phyloP scores from a whole-genome alignment of 257 asterid species.

The Coffea canephora region DNA sequence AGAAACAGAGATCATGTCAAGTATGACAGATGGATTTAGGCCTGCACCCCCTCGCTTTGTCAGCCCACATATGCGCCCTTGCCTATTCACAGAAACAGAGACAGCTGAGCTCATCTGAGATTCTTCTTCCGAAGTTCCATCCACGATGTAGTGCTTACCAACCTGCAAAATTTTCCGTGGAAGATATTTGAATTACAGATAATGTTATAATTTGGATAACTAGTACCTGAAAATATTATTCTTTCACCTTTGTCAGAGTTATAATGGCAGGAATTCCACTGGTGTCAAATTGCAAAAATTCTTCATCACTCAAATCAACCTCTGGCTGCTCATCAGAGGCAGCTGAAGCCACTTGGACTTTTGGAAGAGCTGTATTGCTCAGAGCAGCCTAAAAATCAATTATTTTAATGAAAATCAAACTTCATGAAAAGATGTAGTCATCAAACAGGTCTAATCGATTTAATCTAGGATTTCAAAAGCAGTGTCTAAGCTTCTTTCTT shows the following conservation, averaged over 20 bases:
- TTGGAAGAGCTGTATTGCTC: conserved; percentile 82
- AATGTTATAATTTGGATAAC: not conserved
- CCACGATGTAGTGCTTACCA: conserved; percentile 76
- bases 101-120: conserved; percentile 92
- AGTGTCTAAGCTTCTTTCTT: not conserved
- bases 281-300: conserved; percentile 78
- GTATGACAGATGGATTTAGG: conserved; percentile 66
- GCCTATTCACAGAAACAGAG: conserved; percentile 70
- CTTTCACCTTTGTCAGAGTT: conserved; percentile 71
- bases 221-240: not conserved
- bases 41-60: conserved; percentile 86
- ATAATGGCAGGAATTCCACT: conserved; percentile 68
- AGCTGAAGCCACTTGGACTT: conserved; percentile 60
- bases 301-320: conserved; percentile 81
- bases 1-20: conserved; percentile 78
- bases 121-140: conserved; percentile 91
- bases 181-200: not conserved
- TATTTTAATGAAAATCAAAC: conserved; percentile 3
- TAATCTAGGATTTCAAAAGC: not conserved
- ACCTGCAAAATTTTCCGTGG: conserved; percentile 43
- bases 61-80: conserved; percentile 67
- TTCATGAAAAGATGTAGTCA: not conserved
- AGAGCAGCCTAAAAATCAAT: conserved; percentile 62
- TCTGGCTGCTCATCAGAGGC: conserved; percentile 68
- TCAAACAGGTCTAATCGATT: not conserved